Percentiles rank a stretch among this genome's conserved stretches.
These are phyloP conservation scores for Botryotinia globosa DNA, from an alignment of 2,329 filamentous ascomycete species.

Conservation along the genomic window DNA sequence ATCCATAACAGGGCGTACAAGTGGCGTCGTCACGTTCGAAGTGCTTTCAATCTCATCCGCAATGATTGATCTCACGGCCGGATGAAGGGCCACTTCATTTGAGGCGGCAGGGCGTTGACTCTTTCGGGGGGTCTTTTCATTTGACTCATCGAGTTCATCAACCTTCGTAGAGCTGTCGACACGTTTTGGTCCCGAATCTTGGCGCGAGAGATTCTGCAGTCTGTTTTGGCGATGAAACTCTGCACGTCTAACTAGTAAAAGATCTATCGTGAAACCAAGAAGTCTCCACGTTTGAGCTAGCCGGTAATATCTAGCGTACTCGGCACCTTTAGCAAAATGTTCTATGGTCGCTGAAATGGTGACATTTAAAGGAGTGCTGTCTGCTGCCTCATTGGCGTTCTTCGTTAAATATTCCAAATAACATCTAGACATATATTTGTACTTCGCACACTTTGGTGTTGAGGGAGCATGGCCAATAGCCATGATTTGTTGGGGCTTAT, in stretches of 20 bases:
- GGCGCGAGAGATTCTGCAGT: constrained; percentile 29
- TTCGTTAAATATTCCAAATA: constrained; percentile 53
- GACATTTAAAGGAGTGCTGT: constrained; percentile 27
- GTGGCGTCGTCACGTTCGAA: constrained; percentile 59
- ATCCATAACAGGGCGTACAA: constrained; percentile 51
- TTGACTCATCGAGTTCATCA: constrained; percentile 20
- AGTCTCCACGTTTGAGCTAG: constrained; percentile 64
- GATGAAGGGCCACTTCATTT: constrained; percentile 25
- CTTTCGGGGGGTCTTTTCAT: constrained; percentile 33
- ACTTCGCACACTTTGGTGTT: constrained; percentile 49
- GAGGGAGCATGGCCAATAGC: constrained; percentile 57
- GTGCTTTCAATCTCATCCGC: constrained; percentile 56
- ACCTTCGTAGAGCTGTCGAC: constrained; percentile 24
- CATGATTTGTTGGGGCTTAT: constrained; percentile 61
- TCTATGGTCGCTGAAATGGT: constrained; percentile 53
- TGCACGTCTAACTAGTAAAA: constrained; percentile 54
- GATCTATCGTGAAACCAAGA: constrained; percentile 53
- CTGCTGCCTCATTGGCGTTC: not conserved
- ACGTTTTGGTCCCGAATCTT: constrained; percentile 33
- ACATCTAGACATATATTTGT: constrained; percentile 54
- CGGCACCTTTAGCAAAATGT: constrained; percentile 56
- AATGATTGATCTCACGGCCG: constrained; percentile 27
- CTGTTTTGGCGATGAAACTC: constrained; percentile 56
- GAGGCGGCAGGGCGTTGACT: constrained; percentile 21
- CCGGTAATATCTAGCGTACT: constrained; percentile 54